Evolutionary conservation across 495 filamentous ascomycete species (phyloP), one percentile per base, ranked within the genome.

Genomic region (Glonium stellatum): DNA sequence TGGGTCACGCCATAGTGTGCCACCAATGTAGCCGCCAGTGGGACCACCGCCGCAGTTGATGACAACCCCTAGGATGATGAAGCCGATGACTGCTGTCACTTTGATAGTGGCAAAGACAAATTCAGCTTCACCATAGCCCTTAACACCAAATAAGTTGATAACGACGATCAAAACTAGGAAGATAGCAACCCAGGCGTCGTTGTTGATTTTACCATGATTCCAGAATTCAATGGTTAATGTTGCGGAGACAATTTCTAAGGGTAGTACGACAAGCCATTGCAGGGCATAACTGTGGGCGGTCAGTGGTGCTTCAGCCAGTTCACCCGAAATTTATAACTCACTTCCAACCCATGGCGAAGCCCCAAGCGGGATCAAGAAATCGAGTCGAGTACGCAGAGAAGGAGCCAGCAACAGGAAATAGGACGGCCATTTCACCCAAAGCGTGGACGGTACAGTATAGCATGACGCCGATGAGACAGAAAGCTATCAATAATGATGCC

Each of bases 321-420:
- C 6, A 31, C 27, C 6, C 27, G 27, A 31, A 31, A 31, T 6
- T 31, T 6, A 31, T 3, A 31, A 80, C 79, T 71, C 65, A 85
- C 79, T 96, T 96, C 92, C 92, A 96, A 27, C 93, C 93, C 89
- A 96, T 95, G 48, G 93, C 92, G 67, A 97, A 97, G 0, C 93
- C 93, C 92, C 92, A 97, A 2, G 92, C 90, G 11, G 92, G 92
- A 67, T 97, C 92, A 10, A 97, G 69, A 67, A 97, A 97, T 23
- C 92, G 82, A 37, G 89, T 96, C 18, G 92, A 95, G 72, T 90
- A 96, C 37, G 90, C 85, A 12, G 91, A 86, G 72, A 97, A 97
- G 21, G 90, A 95, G 57, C 92, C 92, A 44, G 92, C 88, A 21
- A 96, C 86, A 5, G 92, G 92, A 70, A 93, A 96, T 23, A 89